Conservation (phyloP, 768 basidiomycete species). For the Amanita thiersii region DNA sequence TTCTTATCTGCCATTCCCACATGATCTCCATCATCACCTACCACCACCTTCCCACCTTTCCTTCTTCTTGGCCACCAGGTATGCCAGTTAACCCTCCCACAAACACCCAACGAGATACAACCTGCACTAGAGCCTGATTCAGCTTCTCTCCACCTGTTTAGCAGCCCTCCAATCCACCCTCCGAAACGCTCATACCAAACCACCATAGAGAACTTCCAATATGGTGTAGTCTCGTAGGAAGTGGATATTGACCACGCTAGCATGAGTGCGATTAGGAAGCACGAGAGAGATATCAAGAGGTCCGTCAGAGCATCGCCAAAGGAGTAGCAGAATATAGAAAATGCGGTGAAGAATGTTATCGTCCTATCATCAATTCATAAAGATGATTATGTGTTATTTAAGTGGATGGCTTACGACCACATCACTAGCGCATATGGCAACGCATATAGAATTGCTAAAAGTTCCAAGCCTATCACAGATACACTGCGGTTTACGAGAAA, state of each 20-base stretch:
- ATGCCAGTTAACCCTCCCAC: too few species aligned
- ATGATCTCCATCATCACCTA: too few species aligned
- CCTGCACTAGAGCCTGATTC: background rate
- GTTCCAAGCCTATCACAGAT: constrained; percentile 34
- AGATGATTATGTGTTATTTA: background rate
- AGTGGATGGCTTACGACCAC: constrained; percentile 41
- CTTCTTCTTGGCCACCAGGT: too few species aligned
- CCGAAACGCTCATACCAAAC: background rate
- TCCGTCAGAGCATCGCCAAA: constrained; percentile 11
- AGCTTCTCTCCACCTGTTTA: too few species aligned
- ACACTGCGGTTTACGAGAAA: constrained; percentile 14
- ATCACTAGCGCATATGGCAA: constrained; percentile 49
- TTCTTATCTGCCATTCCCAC: too few species aligned
- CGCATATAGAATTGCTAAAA: constrained; percentile 43
- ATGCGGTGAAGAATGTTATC: constrained; percentile 17
- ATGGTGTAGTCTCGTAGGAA: constrained; percentile 13
- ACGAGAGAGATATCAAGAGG: constrained; percentile 12
- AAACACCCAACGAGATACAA: too few species aligned
- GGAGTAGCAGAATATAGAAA: constrained; percentile 15
- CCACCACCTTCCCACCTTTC: too few species aligned
- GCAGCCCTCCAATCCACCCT: too few species aligned
- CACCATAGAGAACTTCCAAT: constrained; percentile 9
- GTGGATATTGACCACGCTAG: constrained; percentile 15
- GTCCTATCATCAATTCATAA: constrained; percentile 10
- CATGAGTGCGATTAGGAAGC: constrained; percentile 10